phyloP scores from a whole-genome alignment of 345 rosid species.

The Rhodamnia argentea region DNA sequence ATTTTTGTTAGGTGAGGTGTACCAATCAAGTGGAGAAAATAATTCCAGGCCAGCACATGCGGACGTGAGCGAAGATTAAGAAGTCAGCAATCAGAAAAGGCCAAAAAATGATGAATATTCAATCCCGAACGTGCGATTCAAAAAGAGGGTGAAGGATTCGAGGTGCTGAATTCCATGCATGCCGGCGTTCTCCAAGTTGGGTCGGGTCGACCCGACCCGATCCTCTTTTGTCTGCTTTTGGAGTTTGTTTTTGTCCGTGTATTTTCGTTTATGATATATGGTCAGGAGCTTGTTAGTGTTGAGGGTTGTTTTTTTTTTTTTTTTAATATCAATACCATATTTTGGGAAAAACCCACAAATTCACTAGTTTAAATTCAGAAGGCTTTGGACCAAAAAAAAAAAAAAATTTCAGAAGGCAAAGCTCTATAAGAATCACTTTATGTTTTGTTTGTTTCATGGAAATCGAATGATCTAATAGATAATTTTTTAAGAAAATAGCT shows the following conservation, averaged over 20 bases:
- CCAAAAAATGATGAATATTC: not conserved
- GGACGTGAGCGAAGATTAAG: not conserved
- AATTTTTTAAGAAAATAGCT: too few species aligned
- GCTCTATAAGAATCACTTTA: not conserved
- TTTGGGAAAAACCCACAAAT: not conserved
- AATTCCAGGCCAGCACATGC: conserved; percentile 10
- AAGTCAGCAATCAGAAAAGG: not conserved
- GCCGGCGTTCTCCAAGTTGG: not conserved
- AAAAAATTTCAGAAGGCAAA: not conserved
- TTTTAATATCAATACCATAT: not conserved
- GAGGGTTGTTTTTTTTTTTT: not conserved
- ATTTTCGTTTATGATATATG: not conserved
- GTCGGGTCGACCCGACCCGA: not conserved
- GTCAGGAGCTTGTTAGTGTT: not conserved
- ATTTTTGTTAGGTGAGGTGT: not conserved
- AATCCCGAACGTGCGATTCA: not conserved
- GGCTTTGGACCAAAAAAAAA: too few species aligned
- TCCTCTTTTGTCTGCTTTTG: not conserved
- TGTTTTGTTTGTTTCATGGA: not conserved
- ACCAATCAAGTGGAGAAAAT: not conserved
- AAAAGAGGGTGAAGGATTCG: not conserved
- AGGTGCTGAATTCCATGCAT: not conserved
- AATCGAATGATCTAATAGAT: not conserved
- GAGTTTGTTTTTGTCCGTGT: not conserved
- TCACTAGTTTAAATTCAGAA: not conserved